Base-by-base conservation (phyloP, 2,329 filamentous ascomycete species). In the Botrytis fabae region DNA sequence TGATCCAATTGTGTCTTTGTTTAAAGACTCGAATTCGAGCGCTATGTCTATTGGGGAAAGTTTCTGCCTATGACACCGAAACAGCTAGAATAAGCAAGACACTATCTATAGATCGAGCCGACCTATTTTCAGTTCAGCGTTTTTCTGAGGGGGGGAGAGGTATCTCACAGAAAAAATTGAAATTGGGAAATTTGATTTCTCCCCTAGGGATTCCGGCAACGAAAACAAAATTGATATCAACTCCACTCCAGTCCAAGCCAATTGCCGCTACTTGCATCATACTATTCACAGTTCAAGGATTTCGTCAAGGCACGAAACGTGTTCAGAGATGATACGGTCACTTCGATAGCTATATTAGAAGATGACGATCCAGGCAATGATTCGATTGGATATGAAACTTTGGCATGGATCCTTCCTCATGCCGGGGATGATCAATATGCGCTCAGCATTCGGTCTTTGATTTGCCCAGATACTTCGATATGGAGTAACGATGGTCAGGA, bases 301-400 rank as follows among this genome's bases (percentile, higher is more conserved):
- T 51, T 51, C 48, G 5, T 2, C 48, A 51, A 51, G 10, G 10
- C 48, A 51, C 22, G 1, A 6, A n/a, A n/a, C 0, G 0, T 16
- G 7, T 16, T n/a, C 0, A 51, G 12, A 1, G 4, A n/a, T 7
- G 1, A 16, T 14, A 2, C n/a, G 25, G 0, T 51, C 48, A n/a
- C 25, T n/a, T 12, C 5, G 12, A 51, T 51, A 1, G 0, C 48
- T 16, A 14, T n/a, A 6, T 51, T 51, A n/a, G 10, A n/a, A 51
- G 48, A 51, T 51, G 25, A n/a, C 0, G 12, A 16, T 16, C 48
- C 12, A 51, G 48, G 3, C 0, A 51, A 51, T 51, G 48, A 51
- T n/a, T 0, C 0, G 0, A n/a, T n/a, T 7, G 48, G 48, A 25
- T n/a, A n/a, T 32, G 32, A 32, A 32, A 32, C 32, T 32, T 32